Conservation (phyloP, 306 rosid species). For the Aeschynomene evenia region DNA sequence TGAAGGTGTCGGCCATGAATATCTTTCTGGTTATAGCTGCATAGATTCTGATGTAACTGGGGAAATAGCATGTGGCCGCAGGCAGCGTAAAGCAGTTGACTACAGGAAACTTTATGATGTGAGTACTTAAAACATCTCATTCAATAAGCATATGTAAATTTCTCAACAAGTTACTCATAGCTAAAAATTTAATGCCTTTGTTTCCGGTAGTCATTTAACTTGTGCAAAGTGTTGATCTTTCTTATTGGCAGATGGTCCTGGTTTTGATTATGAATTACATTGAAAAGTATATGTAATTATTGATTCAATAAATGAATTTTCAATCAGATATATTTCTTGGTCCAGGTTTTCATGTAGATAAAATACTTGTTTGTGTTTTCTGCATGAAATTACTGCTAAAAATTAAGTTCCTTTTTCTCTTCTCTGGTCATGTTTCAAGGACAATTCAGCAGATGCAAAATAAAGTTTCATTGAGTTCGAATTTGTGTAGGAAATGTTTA, state of each 20-base stretch:
- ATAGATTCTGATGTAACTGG: conserved; percentile 61
- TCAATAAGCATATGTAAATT: neutral
- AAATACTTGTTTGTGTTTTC: neutral
- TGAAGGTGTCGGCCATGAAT: conserved; percentile 36
- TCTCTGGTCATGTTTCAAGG: neutral
- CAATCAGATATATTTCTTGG: conserved; percentile 13
- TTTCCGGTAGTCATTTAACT: neutral
- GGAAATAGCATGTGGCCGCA: conserved; percentile 55
- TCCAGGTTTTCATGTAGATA: conserved; percentile 7
- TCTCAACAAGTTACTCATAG: neutral
- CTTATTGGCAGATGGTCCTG: neutral
- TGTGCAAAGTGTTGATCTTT: neutral
- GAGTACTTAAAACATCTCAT: conserved; percentile 38
- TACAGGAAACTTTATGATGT: conserved; percentile 75
- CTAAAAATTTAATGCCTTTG: conserved; percentile 25
- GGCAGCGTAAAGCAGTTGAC: conserved; percentile 81
- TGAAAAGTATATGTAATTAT: conserved; percentile 15
- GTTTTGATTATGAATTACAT: neutral
- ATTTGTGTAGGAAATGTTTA: conserved; percentile 82
- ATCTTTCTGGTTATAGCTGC: conserved; percentile 36
- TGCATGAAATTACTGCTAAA: neutral
- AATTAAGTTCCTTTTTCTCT: neutral
- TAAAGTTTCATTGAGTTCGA: conserved; percentile 13
- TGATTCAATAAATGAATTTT: neutral
- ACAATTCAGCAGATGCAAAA: neutral